Evolutionary conservation across 2,329 filamentous ascomycete genomes (phyloP), one percentile per base, ranked within the genome.

Genomic region (Penicillium freii): DNA sequence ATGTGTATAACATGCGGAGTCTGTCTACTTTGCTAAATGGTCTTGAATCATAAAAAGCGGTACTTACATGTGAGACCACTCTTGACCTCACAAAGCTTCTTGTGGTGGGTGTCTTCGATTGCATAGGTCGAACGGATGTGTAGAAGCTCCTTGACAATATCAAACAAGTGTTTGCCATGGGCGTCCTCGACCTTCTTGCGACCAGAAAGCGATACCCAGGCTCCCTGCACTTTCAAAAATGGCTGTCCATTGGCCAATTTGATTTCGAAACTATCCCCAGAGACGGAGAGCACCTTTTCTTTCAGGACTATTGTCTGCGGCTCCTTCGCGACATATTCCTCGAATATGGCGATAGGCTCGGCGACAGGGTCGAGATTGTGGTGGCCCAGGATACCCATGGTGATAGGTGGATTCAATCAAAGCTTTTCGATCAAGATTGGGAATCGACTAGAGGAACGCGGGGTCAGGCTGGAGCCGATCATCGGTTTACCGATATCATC

Each of bases 261-360:
- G 71, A 89, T 82, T 61, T 83, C 82, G 73, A 88, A 89, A 70
- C 80, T 84, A 73, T 89, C 85, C 56, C 85, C 84, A 1, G 81
- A 81, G 9, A 87, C 73, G 3, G 85, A 87, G 57, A 86, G 69
- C 19, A 87, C 77, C 64, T 84, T 85, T 66, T 89, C 85, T 64
- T 81, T 83, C 48, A 89, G 75, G 1, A 84, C 68, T 7, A 89
- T 73, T 2, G 81, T 84, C 36, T 64, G 59, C n/a, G 61, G 54
- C 29, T 62, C 54, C 13, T 25, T 40, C 3, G 59, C 13, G 15
- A 65, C 47, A 42, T 57, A 66, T 59, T 65, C 61, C 3, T 61
- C 56, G 31, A 65, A 65, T 21, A 66, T 19, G 4, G 61, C 64
- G 46, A 66, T 62, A 25, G 57, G 62, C 51, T 65, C 56, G 15